phyloP scores from a whole-genome alignment of 208 protist genomes.

The Wallacemonas sp. region DNA sequence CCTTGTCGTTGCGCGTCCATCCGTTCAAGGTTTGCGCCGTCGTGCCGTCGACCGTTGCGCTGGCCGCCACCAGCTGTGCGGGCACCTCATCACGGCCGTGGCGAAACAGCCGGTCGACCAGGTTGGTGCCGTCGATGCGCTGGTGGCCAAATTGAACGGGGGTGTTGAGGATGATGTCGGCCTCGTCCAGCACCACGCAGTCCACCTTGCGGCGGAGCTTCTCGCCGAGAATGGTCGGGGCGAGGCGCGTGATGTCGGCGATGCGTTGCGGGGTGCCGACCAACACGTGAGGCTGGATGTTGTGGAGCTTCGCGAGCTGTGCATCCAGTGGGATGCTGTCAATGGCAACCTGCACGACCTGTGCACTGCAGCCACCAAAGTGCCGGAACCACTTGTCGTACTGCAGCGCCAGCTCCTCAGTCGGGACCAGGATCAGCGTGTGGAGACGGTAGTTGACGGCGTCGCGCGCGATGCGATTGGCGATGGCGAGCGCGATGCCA shows the following conservation, averaged over 20 bases:
- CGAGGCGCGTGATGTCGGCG: conserved; percentile 64
- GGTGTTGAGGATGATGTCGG: conserved; percentile 64
- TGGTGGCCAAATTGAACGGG: conserved; percentile 37
- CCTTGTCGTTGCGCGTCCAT: conserved; percentile 88
- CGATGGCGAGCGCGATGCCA: conserved; percentile 82
- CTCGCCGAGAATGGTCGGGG: conserved; percentile 74
- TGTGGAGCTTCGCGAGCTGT: conserved; percentile 83
- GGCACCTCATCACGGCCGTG: conserved; percentile 76
- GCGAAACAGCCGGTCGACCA: conserved; percentile 84
- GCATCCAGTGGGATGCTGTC: conserved; percentile 75
- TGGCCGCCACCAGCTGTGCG: conserved; percentile 84
- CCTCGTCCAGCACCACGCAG: conserved; percentile 90
- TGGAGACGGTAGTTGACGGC: conserved; percentile 89
- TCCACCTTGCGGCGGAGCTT: conserved; percentile 89
- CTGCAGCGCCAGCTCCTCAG: conserved; percentile 84
- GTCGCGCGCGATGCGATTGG: conserved; percentile 82
- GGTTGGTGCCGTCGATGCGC: conserved; percentile 51
- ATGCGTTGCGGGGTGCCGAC: conserved; percentile 86
- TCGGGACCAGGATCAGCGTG: conserved; percentile 86
- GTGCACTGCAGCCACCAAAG: conserved; percentile 76
- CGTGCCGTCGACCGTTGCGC: conserved; percentile 81
- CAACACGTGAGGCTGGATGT: conserved; percentile 89
- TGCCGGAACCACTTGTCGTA: conserved; percentile 90
- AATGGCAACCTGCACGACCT: conserved; percentile 80
- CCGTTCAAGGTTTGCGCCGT: conserved; percentile 86